These are phyloP conservation scores for Cladorrhinum sp. DNA, from an alignment of 2,329 filamentous ascomycete genomes.

Conservation along the genomic window DNA sequence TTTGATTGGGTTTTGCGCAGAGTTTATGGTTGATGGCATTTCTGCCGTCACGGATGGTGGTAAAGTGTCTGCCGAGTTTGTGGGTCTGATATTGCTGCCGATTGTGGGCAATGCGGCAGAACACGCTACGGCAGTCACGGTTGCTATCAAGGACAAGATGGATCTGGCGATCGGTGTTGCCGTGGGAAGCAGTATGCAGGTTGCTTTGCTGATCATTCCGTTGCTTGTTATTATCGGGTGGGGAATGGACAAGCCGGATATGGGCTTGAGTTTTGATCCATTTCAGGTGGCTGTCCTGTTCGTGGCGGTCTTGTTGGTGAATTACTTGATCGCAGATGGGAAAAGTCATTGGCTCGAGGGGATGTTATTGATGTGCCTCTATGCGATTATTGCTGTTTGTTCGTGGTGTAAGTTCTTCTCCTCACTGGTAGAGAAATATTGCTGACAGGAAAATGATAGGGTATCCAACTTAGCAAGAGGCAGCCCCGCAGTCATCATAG, in stretches of 20 bases:
- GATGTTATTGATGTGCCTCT: conserved; percentile 70
- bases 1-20: conserved; percentile 76
- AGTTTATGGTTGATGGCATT: conserved; percentile 74
- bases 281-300: conserved; percentile 88
- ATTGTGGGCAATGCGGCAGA: conserved; percentile 84
- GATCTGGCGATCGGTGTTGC: conserved; percentile 78
- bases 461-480: conserved; percentile 11
- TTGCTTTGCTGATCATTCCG: conserved; percentile 74
- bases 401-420: conserved; percentile 54
- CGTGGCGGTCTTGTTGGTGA: conserved; percentile 78
- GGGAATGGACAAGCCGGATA: conserved; percentile 67
- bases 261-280: conserved; percentile 81
- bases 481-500: background rate
- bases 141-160: conserved; percentile 83
- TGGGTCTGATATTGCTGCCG: conserved; percentile 75
- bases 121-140: conserved; percentile 76
- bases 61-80: conserved; percentile 52
- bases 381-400: conserved; percentile 72
- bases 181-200: conserved; percentile 77
- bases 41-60: conserved; percentile 51
- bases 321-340: conserved; percentile 81
- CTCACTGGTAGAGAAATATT: background rate
- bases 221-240: conserved; percentile 75
- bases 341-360: conserved; percentile 82
- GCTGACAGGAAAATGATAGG: conserved; percentile 11